phyloP scores from a whole-genome alignment of 1,284 basidiomycete species.

The Ustilago vetiveriae region DNA sequence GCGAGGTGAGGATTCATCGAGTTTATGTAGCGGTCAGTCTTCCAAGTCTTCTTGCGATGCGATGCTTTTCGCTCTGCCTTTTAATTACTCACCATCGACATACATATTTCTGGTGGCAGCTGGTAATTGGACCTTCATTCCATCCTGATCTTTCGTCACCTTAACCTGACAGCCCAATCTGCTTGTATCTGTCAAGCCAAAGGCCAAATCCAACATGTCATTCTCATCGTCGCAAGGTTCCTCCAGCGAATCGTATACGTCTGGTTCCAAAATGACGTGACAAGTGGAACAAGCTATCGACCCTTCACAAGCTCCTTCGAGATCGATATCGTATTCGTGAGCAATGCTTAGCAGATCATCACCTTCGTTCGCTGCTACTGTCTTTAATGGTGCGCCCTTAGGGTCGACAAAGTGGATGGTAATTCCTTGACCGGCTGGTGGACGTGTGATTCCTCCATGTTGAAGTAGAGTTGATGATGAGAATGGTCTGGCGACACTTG shows the following conservation, averaged over 20 bases:
- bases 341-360: conserved; percentile 91
- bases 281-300: conserved; percentile 98
- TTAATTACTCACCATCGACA: conserved; percentile 75
- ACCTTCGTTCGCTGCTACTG: conserved; percentile 89
- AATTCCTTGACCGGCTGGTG: conserved; percentile 75
- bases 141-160: conserved; percentile 83
- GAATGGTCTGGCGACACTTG: neutral
- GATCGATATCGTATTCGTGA: conserved; percentile 94
- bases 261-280: conserved; percentile 86
- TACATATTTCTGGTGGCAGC: conserved; percentile 97
- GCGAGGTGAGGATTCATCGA: neutral
- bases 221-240: conserved; percentile 96
- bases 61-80: neutral
- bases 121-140: conserved; percentile 85
- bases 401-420: conserved; percentile 89
- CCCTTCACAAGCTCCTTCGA: conserved; percentile 96
- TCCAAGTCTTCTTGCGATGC: no score
- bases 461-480: no score
- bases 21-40: neutral
- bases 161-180: conserved; percentile 81
- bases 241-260: conserved; percentile 83
- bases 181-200: conserved; percentile 86
- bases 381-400: conserved; percentile 83
- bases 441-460: conserved; percentile 72
- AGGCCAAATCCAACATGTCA: conserved; percentile 94